phyloP scores from a whole-genome alignment of 768 basidiomycete genomes.

The Coprinellus micaceus region DNA sequence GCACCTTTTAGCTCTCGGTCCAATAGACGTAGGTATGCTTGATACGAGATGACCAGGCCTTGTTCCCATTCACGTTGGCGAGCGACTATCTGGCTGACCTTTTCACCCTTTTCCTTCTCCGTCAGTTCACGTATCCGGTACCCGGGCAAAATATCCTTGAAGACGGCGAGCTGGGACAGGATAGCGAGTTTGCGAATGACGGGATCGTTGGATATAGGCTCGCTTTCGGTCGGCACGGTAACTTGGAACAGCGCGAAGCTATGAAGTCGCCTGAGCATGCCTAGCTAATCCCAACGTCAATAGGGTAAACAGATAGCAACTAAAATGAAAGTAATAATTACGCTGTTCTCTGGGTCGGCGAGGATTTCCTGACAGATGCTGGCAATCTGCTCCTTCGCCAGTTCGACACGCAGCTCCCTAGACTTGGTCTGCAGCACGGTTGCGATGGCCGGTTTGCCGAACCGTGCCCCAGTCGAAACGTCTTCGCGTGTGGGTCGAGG shows the following conservation, averaged over 20 bases:
- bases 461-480: constrained; percentile 78
- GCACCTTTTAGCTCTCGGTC: constrained; percentile 86
- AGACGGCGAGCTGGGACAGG: constrained; percentile 88
- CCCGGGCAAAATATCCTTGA: constrained; percentile 93
- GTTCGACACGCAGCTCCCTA: constrained; percentile 60
- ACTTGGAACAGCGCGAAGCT: constrained; percentile 83
- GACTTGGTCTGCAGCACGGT: constrained; percentile 68
- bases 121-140: constrained; percentile 92
- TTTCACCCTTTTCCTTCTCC: constrained; percentile 86
- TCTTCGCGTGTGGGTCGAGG: constrained; percentile 50
- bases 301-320: constrained; percentile 1
- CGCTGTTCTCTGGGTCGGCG: constrained; percentile 92
- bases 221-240: constrained; percentile 60
- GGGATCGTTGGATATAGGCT: constrained; percentile 73
- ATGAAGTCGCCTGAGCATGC: constrained; percentile 82
- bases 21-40: constrained; percentile 79
- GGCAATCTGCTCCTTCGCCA: constrained; percentile 93
- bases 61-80: constrained; percentile 94
- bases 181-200: constrained; percentile 85
- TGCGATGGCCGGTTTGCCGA: constrained; percentile 78
- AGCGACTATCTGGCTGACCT: constrained; percentile 90
- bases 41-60: constrained; percentile 84
- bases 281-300: constrained; percentile 50
- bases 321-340: constrained; percentile 36
- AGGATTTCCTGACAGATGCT: constrained; percentile 90